Evolutionary conservation across 1,139 yeast genomes (phyloP).

Genomic region (Lizanozyma gosingica): DNA sequence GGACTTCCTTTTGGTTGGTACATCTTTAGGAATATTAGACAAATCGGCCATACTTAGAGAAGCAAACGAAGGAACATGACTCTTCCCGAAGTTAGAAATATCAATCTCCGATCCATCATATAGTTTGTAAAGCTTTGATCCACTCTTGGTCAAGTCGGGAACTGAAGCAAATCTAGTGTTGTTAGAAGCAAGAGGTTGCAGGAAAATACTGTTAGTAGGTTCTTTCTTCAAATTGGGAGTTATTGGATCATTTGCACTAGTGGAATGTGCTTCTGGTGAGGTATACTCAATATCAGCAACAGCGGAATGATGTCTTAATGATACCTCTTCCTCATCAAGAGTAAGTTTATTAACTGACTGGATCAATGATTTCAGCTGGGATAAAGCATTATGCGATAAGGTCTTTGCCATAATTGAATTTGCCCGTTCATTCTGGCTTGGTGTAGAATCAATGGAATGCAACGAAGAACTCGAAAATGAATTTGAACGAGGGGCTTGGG

Average conservation of each 20-base stretch:
- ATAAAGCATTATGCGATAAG: not conserved
- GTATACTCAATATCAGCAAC: not conserved
- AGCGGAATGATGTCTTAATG: not conserved
- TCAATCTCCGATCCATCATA: conserved; percentile 35
- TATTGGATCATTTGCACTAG: not conserved
- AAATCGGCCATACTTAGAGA: not conserved
- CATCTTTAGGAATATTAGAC: not conserved
- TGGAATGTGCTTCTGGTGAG: conserved; percentile 1
- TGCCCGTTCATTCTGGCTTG: not conserved
- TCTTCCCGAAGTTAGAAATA: conserved; percentile 33
- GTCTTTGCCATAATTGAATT: not conserved
- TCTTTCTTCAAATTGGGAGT: too few species aligned
- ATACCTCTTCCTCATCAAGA: conserved; percentile 7
- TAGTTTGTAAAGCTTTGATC: conserved; percentile 15
- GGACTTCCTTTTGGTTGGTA: conserved; percentile 11
- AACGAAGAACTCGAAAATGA: conserved; percentile 6
- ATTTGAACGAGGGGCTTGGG: not conserved
- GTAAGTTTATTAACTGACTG: not conserved
- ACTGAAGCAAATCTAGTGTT: conserved; percentile 14
- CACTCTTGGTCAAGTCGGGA: conserved; percentile 15
- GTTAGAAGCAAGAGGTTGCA: conserved; percentile 2
- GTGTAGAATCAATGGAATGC: conserved; percentile 6
- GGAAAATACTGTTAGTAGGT: not conserved
- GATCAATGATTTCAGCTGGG: not conserved
- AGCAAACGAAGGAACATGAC: conserved; percentile 29